Evolutionary conservation across 768 basidiomycete genomes (phyloP).

Genomic region (Phanerochaete carnosa): DNA sequence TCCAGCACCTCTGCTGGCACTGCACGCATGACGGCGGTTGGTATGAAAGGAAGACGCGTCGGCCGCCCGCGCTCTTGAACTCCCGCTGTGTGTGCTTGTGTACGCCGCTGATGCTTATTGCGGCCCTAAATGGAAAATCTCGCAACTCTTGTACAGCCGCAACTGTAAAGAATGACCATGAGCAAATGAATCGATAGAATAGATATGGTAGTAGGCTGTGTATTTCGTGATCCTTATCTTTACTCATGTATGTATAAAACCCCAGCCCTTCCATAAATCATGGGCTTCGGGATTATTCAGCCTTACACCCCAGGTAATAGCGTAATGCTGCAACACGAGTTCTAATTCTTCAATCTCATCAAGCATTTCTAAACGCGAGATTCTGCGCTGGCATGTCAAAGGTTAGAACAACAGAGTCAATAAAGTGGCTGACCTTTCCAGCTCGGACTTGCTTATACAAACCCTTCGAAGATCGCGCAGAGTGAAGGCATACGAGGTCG

Average conservation of each 20-base stretch:
- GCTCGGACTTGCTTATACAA: slow-evolving; percentile 47
- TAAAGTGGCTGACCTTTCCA: slow-evolving; percentile 43
- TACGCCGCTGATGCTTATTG: neutral
- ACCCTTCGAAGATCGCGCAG: slow-evolving; percentile 64
- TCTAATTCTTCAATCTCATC: slow-evolving; percentile 96
- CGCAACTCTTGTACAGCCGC: too few relatives aligned
- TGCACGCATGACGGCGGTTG: neutral
- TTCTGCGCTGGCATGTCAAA: slow-evolving; percentile 38
- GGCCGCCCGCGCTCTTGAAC: neutral
- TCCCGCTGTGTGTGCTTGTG: neutral
- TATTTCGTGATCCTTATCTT: too few relatives aligned
- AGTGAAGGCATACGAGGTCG: slow-evolving; percentile 51
- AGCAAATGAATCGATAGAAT: too few relatives aligned
- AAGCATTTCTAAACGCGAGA: slow-evolving; percentile 78
- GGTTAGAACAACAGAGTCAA: neutral
- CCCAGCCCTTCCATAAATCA: slow-evolving; percentile 7
- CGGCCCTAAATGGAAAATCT: too few relatives aligned
- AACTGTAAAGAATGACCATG: too few relatives aligned
- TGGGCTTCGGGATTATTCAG: neutral
- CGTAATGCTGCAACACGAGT: slow-evolving; percentile 86
- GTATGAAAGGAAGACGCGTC: neutral
- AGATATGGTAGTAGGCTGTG: too few relatives aligned
- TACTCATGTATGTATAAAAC: neutral
- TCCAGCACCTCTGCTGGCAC: neutral
- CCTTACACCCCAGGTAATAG: slow-evolving; percentile 67